Conservation (phyloP, 768 basidiomycete species). For the Xanthoconium purpureum region DNA sequence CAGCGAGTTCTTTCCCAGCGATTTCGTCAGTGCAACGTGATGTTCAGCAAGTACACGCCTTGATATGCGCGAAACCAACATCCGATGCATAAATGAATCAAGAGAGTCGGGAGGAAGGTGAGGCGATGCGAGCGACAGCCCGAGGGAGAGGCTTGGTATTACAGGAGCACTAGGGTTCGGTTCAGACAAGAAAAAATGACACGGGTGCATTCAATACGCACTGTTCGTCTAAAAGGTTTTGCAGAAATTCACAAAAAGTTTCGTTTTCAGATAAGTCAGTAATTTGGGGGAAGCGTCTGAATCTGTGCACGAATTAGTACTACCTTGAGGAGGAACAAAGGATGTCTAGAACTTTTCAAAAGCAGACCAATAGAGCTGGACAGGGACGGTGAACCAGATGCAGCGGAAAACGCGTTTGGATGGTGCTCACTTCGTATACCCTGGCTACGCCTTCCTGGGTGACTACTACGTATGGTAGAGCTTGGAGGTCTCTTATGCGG, state of each 20-base stretch:
- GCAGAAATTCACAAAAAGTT: slow-evolving; percentile 71
- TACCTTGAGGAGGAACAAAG: neutral
- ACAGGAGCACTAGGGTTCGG: slow-evolving; percentile 57
- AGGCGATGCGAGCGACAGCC: slow-evolving; percentile 80
- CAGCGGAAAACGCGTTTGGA: neutral
- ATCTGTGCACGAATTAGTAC: slow-evolving; percentile 39
- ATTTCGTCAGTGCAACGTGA: slow-evolving; percentile 76
- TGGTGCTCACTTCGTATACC: slow-evolving; percentile 73
- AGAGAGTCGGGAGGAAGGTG: slow-evolving; percentile 74
- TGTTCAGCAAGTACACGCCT: slow-evolving; percentile 87
- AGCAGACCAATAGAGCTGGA: slow-evolving; percentile 79
- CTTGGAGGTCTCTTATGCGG: slow-evolving; percentile 81
- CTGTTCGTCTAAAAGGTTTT: slow-evolving; percentile 70
- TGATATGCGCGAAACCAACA: slow-evolving; percentile 89
- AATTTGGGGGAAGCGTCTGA: slow-evolving; percentile 72
- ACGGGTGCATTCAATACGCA: slow-evolving; percentile 34
- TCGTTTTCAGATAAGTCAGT: slow-evolving; percentile 72
- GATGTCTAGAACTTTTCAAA: slow-evolving; percentile 65
- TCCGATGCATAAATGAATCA: slow-evolving; percentile 85
- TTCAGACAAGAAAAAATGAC: slow-evolving; percentile 5
- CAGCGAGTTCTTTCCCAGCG: slow-evolving; percentile 37
- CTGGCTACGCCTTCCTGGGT: slow-evolving; percentile 79
- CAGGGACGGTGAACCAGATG: neutral
- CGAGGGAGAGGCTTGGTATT: slow-evolving; percentile 79
- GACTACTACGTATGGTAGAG: slow-evolving; percentile 82